Conservation (phyloP, 805 yeast species). For the Brettanomyces nanus region DNA sequence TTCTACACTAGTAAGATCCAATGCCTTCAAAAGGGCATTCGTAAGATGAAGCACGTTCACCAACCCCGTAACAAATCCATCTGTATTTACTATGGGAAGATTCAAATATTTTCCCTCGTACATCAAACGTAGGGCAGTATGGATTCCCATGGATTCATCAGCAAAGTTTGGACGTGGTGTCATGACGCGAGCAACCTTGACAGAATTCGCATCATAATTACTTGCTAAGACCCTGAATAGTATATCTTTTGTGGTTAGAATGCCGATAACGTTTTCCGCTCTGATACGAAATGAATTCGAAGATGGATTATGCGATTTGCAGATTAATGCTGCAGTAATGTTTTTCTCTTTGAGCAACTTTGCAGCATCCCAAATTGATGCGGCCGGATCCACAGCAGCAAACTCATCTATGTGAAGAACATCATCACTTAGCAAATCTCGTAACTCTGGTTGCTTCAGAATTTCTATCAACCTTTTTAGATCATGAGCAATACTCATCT, state of each 20-base stretch:
- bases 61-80: constrained; percentile 29
- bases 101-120: constrained; percentile 38
- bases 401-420: constrained; percentile 24
- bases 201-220: constrained; percentile 27
- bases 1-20: constrained; percentile 22
- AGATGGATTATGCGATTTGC: constrained; percentile 6
- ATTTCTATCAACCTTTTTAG: constrained; percentile 29
- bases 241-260: constrained; percentile 38
- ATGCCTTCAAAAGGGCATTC: constrained; percentile 30
- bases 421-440: constrained; percentile 19
- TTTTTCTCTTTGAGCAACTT: constrained; percentile 29
- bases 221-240: constrained; percentile 33
- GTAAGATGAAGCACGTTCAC: constrained; percentile 37
- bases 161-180: constrained; percentile 42
- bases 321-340: constrained; percentile 34
- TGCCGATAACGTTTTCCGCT: constrained; percentile 30
- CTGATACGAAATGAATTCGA: neutral
- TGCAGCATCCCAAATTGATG: constrained; percentile 32
- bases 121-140: constrained; percentile 37
- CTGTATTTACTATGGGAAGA: constrained; percentile 30
- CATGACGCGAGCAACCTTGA: constrained; percentile 34
- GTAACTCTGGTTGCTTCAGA: constrained; percentile 34
- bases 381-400: constrained; percentile 28
- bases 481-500: constrained; percentile 25
- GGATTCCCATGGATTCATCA: constrained; percentile 28